Conservation (phyloP, 495 filamentous ascomycete species). For the Penicillium tannophilum region DNA sequence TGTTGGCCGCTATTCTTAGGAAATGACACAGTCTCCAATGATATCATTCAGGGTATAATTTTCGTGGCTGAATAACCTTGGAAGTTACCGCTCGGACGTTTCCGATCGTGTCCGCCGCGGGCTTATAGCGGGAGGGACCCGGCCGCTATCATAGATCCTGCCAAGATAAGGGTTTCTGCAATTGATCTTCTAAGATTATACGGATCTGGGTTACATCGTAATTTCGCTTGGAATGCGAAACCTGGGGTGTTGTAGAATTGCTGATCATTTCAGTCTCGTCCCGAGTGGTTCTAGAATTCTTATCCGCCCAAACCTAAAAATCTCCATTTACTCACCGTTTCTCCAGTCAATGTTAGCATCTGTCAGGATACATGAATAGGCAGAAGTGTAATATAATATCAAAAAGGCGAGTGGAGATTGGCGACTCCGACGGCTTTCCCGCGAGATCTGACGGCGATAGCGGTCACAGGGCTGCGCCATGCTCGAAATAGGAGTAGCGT, state of each 20-base stretch:
- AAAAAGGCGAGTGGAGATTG: not conserved
- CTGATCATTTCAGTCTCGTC: too few relatives aligned
- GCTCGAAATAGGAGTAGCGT: not conserved
- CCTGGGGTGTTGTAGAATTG: too few relatives aligned
- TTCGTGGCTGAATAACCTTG: too few relatives aligned
- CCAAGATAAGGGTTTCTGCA: not conserved
- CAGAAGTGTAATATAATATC: too few relatives aligned
- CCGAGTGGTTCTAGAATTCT: too few relatives aligned
- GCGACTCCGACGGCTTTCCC: not conserved
- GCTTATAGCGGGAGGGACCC: not conserved
- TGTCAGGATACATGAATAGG: too few relatives aligned
- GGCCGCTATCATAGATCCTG: slow-evolving; percentile 1
- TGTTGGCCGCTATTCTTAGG: not conserved
- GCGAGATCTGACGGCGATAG: not conserved
- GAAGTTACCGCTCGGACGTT: not conserved
- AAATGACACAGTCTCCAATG: not conserved
- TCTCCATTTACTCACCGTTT: too few relatives aligned
- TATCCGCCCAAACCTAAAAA: too few relatives aligned
- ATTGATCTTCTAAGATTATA: too few relatives aligned
- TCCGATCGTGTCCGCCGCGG: not conserved
- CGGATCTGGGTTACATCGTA: too few relatives aligned
- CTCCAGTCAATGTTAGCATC: too few relatives aligned
- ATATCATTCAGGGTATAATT: not conserved
- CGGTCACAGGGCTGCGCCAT: not conserved
- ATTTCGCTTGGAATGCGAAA: too few relatives aligned